These are phyloP conservation scores for Daphne laureola DNA, from an alignment of 441 rosid species.

Conservation along the genomic window DNA sequence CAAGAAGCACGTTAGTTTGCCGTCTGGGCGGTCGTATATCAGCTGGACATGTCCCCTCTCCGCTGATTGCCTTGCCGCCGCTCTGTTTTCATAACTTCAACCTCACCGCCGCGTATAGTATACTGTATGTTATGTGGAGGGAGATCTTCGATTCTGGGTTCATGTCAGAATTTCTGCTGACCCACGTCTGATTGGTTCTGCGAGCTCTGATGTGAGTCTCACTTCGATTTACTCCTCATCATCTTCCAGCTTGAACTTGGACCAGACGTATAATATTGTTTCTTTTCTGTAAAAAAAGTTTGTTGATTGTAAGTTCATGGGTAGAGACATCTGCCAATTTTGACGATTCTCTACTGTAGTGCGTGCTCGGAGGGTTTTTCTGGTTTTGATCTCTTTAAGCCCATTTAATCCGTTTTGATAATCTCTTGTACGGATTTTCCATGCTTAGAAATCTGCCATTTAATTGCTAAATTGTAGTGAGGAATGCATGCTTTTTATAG, in stretches of 20 bases:
- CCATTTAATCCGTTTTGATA: too few species aligned
- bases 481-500: too few species aligned
- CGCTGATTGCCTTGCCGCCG: not conserved
- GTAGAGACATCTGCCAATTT: too few species aligned
- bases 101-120: too few species aligned
- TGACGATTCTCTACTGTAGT: too few species aligned
- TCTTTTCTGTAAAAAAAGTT: conserved; percentile 1
- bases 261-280: not conserved
- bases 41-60: conserved; percentile 20
- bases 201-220: conserved; percentile 10
- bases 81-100: not conserved
- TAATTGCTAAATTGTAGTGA: too few species aligned
- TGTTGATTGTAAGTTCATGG: not conserved
- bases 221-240: conserved; percentile 5
- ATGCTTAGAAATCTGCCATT: too few species aligned
- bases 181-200: too few species aligned
- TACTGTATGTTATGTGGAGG: conserved; percentile 5
- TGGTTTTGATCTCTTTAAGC: too few species aligned
- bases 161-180: conserved; percentile 9
- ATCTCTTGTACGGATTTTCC: too few species aligned
- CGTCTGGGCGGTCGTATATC: conserved; percentile 24
- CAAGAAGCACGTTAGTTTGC: conserved; percentile 24
- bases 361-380: too few species aligned
- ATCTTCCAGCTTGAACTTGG: conserved; percentile 14
- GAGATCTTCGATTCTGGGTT: conserved; percentile 24